A percentile compares a stretch with the other conserved stretches of the same genome.
phyloP scores from a whole-genome alignment of 495 filamentous ascomycete species.

The Trichoderma asperelloides region DNA sequence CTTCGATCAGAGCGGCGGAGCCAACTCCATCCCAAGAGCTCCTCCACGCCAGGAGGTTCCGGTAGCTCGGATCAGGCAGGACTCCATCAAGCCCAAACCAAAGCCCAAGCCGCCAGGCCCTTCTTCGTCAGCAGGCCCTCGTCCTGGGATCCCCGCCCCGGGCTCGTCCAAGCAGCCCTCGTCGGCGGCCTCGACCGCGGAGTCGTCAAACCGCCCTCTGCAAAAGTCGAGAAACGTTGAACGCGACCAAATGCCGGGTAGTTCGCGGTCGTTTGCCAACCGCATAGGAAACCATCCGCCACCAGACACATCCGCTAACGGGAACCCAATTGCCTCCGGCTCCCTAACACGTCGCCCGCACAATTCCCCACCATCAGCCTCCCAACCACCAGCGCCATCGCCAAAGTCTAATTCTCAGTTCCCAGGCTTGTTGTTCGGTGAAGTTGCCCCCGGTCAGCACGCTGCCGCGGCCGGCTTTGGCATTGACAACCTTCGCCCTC shows the following conservation, averaged over 20 bases:
- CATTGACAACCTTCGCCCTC: slow-evolving; percentile 30
- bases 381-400: slow-evolving; percentile 20
- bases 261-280: slow-evolving; percentile 44
- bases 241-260: slow-evolving; percentile 36
- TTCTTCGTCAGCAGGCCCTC: background rate
- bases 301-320: slow-evolving; percentile 17
- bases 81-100: background rate
- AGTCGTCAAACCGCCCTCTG: background rate
- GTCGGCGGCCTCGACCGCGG: background rate
- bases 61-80: slow-evolving; percentile 2
- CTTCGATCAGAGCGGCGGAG: slow-evolving; percentile 36
- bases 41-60: slow-evolving; percentile 1
- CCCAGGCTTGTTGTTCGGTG: slow-evolving; percentile 41
- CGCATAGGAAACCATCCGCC: slow-evolving; percentile 39
- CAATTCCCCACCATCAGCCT: slow-evolving; percentile 15
- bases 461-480: slow-evolving; percentile 37
- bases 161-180: slow-evolving; percentile 16
- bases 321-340: slow-evolving; percentile 34
- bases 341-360: slow-evolving; percentile 36
- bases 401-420: slow-evolving; percentile 17
- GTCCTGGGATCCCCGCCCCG: background rate
- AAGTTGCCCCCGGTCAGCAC: slow-evolving; percentile 37
- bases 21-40: slow-evolving; percentile 12
- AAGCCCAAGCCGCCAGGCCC: background rate
- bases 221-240: slow-evolving; percentile 32